Base-by-base conservation (phyloP, 345 rosid species). In the Stellera chamaejasme region DNA sequence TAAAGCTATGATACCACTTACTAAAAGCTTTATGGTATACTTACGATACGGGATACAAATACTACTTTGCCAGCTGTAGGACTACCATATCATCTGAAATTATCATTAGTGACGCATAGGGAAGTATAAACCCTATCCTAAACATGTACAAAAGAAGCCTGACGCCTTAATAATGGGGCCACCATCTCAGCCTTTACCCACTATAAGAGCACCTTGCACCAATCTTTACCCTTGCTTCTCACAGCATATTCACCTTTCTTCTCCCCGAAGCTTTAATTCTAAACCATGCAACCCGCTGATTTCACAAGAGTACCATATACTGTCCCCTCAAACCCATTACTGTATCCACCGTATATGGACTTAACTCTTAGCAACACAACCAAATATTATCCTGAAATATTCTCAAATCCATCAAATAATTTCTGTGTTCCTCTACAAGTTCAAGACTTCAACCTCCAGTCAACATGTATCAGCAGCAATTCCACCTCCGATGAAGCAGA, bases 401-500 rank as follows among this genome's bases (percentile, higher is more conserved):
- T 63, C 70, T 58, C 61, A 13, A 72, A 62, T 66, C 79, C 79
- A 16, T 45, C 66, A 3, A 60, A 65, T 48, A 65, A 56, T 60
- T 56, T 63, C 54, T 70, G 69, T 45, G 53, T 74, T 32, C 56
- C 72, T 54, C 56, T 77, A 47, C 80, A 71, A 14, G 11, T 50
- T 54, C 69, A 61, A 26, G 76, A 75, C 26, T 68, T 66, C 65
- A 77, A 66, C 14, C 68, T 68, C 45, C 81, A 72, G 10, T 68
- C 74, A 15, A 69, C 86, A 39, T 64, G 78, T 65, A 56, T 79
- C 19, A 80, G 89, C 79, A 75, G 69, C 73, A 77, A 80, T 71
- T 90, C 95, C 1, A 83, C 96, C 26, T 87, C 96, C 0, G 96
- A 92, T 6, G 95, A 91, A 52, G 91, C 89, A 23, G 95, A 76